Evolutionary conservation across 192 early-diverging fungal species (phyloP).

Genomic region (Rhizophagus prolifer): DNA sequence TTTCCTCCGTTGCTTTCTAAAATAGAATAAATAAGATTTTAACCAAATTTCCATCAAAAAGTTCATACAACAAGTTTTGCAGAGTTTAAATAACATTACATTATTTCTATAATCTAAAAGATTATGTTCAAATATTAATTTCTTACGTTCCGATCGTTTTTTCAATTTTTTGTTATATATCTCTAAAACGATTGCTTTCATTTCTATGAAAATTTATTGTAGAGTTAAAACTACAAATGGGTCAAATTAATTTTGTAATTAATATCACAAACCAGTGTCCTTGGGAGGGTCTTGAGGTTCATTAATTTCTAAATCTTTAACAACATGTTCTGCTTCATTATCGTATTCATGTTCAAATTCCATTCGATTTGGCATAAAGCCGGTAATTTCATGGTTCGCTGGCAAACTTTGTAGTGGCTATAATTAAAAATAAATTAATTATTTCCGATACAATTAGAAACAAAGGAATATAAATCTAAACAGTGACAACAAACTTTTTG

Average conservation of each 20-base stretch:
- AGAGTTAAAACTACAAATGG: background rate
- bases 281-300: constrained; percentile 80
- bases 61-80: background rate
- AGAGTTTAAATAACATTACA: background rate
- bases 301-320: constrained; percentile 93
- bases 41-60: background rate
- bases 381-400: constrained; percentile 92
- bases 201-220: constrained; percentile 50
- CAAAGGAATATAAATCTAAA: background rate
- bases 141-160: constrained; percentile 78
- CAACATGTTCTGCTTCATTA: constrained; percentile 90
- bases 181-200: constrained; percentile 86
- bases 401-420: constrained; percentile 81
- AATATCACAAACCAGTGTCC: constrained; percentile 64
- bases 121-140: constrained; percentile 85
- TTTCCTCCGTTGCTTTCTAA: constrained; percentile 55
- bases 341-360: constrained; percentile 98
- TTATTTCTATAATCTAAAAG: constrained; percentile 86
- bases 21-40: background rate
- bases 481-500: background rate
- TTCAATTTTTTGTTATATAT: constrained; percentile 92
- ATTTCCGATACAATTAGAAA: background rate
- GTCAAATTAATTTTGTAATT: background rate
- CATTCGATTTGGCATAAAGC: constrained; percentile 94
- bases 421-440: background rate